Evolutionary conservation across 2,329 filamentous ascomycete genomes (phyloP), one percentile per base, ranked within the genome.

Genomic region (Colletotrichum shisoi): DNA sequence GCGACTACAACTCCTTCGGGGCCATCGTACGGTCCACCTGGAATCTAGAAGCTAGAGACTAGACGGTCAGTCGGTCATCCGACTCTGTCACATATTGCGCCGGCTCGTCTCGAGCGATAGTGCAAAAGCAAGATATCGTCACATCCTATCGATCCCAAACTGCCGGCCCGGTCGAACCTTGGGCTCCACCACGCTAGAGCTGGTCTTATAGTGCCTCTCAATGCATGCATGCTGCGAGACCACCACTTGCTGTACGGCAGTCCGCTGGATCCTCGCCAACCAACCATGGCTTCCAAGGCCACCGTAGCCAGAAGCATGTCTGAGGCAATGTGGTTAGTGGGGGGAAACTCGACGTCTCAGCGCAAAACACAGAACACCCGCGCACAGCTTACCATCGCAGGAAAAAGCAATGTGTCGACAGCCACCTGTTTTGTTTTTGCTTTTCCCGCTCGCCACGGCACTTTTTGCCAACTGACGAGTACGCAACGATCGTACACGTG

Each of bases 61-160:
- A 34, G 31, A 11, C n/a, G 21, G 34, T 42, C 52, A 27, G 40
- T 49, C 46, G 17, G 53, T 37, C 61, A 19, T 37, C 40, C 62
- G 42, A 64, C 54, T 60, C 62, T 65, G 65, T 68, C 65, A 68
- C 49, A 68, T 56, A 65, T 68, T 68, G 54, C 61, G 56, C 61
- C 56, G 61, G 61, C 48, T 65, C 54, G 62, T 60, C 54, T 60
- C 49, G 65, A 68, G 19, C 62, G 45, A 64, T 65, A 56, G 65
- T 45, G 61, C 49, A 65, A 68, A 67, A 68, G 65, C 65, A 63
- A 64, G 65, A 68, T 68, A 68, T 68, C 65, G 65, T 68, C 65
- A 68, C 61, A 65, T 68, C 65, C 65, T 68, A 68, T 68, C 65
- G 65, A 68, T 68, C 65, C 54, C 60, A 65, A 68, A 68, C 61